Evolutionary conservation across 2,329 filamentous ascomycete species (phyloP).

Genomic region (Xylaria sp.): DNA sequence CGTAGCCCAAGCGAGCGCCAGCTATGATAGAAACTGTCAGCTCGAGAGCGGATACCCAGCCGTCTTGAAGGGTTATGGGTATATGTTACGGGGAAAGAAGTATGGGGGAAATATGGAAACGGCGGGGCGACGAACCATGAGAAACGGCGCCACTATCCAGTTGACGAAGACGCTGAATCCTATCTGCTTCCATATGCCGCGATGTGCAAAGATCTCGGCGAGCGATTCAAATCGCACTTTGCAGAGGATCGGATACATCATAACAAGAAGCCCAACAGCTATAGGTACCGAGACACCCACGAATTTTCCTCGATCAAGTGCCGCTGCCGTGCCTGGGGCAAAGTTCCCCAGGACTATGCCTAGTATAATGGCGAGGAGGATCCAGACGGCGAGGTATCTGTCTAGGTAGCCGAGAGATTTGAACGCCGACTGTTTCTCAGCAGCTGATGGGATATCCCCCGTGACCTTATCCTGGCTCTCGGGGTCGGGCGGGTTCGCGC

Average conservation of each 20-base stretch:
- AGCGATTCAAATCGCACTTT: constrained; percentile 84
- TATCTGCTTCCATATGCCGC: constrained; percentile 81
- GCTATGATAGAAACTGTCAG: constrained; percentile 53
- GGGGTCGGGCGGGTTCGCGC: constrained; percentile 14
- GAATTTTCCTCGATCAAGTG: constrained; percentile 76
- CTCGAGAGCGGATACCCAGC: not conserved
- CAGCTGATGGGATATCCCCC: not conserved
- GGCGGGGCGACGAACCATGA: constrained; percentile 70
- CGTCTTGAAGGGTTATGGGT: not conserved
- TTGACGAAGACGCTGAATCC: constrained; percentile 80
- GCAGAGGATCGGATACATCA: constrained; percentile 96
- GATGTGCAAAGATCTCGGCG: constrained; percentile 71
- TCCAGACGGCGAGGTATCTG: constrained; percentile 76
- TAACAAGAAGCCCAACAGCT: constrained; percentile 84
- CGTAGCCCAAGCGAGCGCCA: constrained; percentile 75
- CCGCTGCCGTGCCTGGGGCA: constrained; percentile 68
- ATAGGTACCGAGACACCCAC: constrained; percentile 60
- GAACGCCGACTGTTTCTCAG: constrained; percentile 56
- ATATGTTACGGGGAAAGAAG: not conserved
- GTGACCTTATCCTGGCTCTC: constrained; percentile 32
- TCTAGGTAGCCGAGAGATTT: constrained; percentile 69
- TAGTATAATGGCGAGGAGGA: constrained; percentile 79
- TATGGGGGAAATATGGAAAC: not conserved
- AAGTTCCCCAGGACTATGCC: constrained; percentile 83
- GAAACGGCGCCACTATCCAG: constrained; percentile 83